Conservation (phyloP, 805 yeast species). For the Yarrowia deformans region DNA sequence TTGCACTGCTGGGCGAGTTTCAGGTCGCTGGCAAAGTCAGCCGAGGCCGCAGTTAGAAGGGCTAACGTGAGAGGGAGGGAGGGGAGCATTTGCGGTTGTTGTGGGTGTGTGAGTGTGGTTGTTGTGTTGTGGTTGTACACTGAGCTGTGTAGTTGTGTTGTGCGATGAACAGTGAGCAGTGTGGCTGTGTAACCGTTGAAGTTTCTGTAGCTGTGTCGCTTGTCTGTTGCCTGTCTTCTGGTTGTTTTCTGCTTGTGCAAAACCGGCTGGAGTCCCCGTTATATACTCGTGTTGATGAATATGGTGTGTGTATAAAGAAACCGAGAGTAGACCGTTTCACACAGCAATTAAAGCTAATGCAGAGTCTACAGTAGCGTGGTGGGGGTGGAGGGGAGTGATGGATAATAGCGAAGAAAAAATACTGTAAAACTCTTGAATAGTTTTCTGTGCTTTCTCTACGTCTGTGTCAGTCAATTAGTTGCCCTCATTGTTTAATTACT, state of each 20-base stretch:
- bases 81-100: background rate
- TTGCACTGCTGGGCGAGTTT: constrained; percentile 20
- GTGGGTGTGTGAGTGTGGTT: background rate
- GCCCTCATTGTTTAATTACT: too few relatives aligned
- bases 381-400: background rate
- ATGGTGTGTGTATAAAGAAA: background rate
- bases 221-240: too few relatives aligned
- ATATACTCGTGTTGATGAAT: background rate
- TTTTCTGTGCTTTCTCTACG: too few relatives aligned
- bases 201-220: too few relatives aligned
- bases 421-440: too few relatives aligned
- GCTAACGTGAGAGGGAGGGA: too few relatives aligned
- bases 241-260: background rate
- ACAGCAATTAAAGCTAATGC: constrained; percentile 19
- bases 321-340: background rate
- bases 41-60: background rate
- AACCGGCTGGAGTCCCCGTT: background rate
- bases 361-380: background rate
- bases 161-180: background rate
- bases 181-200: background rate
- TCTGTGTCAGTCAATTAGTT: too few relatives aligned
- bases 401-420: too few relatives aligned
- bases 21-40: constrained; percentile 30
- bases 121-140: background rate
- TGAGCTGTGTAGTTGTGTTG: too few relatives aligned